These are phyloP conservation scores for Oropetium thomaeum DNA, from an alignment of 176 grass and related monocot genomes.

Conservation along the genomic window DNA sequence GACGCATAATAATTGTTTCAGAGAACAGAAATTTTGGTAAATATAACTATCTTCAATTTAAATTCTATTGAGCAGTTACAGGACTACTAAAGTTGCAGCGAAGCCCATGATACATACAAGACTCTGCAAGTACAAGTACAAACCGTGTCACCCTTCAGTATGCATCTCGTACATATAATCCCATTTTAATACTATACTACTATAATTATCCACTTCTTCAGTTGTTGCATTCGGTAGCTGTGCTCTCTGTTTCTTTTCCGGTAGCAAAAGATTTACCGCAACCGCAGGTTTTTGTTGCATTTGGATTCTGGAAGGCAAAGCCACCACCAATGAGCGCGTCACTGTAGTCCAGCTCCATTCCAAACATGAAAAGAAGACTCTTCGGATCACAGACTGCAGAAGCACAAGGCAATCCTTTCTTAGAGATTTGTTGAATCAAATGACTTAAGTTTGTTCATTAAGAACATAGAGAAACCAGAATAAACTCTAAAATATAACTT, in stretches of 20 bases:
- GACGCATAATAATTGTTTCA: background rate
- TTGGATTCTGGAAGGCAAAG: slow-evolving; percentile 89
- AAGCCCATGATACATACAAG: slow-evolving; percentile 7
- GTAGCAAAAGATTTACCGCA: slow-evolving; percentile 94
- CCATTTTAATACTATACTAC: background rate
- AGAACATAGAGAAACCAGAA: background rate
- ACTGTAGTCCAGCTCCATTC: slow-evolving; percentile 96
- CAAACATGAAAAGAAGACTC: slow-evolving; percentile 94
- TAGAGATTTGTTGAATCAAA: background rate
- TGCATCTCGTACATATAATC: slow-evolving; percentile 12
- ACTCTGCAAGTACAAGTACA: background rate
- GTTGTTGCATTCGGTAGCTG: slow-evolving; percentile 66
- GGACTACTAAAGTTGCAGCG: background rate
- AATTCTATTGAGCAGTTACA: slow-evolving; percentile 30
- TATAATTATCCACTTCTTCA: slow-evolving; percentile 16
- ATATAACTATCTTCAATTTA: slow-evolving; percentile 11
- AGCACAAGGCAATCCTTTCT: background rate
- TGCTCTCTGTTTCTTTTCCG: slow-evolving; percentile 45
- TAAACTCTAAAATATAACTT: background rate
- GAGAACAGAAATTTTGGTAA: background rate
- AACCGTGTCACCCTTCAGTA: background rate
- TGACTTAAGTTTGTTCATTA: background rate
- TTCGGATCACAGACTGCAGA: slow-evolving; percentile 88
- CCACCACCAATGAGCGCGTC: slow-evolving; percentile 82
- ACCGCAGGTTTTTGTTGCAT: slow-evolving; percentile 89